These are phyloP conservation scores for Bullera alba DNA, from an alignment of 768 basidiomycete genomes.

Conservation along the genomic window DNA sequence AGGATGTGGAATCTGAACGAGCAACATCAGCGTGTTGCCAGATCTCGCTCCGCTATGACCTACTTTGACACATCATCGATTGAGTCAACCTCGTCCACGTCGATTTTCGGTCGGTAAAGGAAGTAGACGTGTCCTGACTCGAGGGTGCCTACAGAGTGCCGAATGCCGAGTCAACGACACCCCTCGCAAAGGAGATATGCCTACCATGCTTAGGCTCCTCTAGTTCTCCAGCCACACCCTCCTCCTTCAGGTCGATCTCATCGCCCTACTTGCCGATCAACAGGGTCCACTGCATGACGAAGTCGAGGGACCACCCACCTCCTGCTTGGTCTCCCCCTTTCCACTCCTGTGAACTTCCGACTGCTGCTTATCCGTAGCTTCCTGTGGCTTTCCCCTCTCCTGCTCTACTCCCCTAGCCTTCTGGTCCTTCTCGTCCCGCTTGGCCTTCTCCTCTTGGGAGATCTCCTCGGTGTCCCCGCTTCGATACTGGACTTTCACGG, in stretches of 20 bases:
- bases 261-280: not conserved
- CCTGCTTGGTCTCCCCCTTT: not conserved
- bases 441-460: not conserved
- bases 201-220: slow-evolving; percentile 37
- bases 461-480: not conserved
- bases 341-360: not conserved
- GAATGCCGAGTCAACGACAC: not conserved
- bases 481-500: slow-evolving; percentile 5
- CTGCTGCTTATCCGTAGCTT: not conserved
- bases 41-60: too few species aligned
- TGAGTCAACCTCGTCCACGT: slow-evolving; percentile 25
- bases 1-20: slow-evolving; percentile 43
- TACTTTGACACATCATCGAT: slow-evolving; percentile 42
- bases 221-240: not conserved
- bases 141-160: slow-evolving; percentile 26
- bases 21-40: not conserved
- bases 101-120: slow-evolving; percentile 41
- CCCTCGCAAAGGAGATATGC: not conserved
- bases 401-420: not conserved
- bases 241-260: not conserved
- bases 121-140: slow-evolving; percentile 42
- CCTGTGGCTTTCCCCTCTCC: not conserved
- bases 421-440: not conserved
- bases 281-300: not conserved
- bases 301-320: not conserved